A percentile compares a stretch with the other conserved stretches of the same genome.
Conservation (phyloP, 2,329 filamentous ascomycete genomes). For the Xylariaceae sp. region DNA sequence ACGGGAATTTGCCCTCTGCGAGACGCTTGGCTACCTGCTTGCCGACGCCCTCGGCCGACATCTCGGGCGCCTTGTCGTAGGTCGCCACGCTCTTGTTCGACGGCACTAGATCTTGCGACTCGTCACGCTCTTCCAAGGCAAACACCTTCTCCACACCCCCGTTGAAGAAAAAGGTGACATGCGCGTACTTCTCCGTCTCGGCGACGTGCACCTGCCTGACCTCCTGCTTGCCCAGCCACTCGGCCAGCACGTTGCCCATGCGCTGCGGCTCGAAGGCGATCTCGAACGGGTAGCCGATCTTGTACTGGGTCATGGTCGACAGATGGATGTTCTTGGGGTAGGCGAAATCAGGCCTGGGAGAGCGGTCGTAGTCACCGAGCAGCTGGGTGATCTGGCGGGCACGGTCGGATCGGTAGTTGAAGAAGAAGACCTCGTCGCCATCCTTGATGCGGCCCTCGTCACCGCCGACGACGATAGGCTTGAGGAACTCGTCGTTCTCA, state of each 20-base stretch:
- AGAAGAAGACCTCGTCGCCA: slow-evolving; percentile 95
- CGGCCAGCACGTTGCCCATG: slow-evolving; percentile 97
- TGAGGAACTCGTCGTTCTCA: slow-evolving; percentile 96
- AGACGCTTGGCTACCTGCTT: slow-evolving; percentile 88
- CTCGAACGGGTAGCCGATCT: slow-evolving; percentile 87
- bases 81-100: slow-evolving; percentile 88
- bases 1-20: slow-evolving; percentile 80
- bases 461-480: slow-evolving; percentile 92
- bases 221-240: slow-evolving; percentile 87
- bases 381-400: slow-evolving; percentile 95
- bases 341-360: slow-evolving; percentile 82
- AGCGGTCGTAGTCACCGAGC: slow-evolving; percentile 86
- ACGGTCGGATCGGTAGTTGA: slow-evolving; percentile 99
- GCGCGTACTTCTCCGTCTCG: slow-evolving; percentile 98
- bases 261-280: slow-evolving; percentile 90
- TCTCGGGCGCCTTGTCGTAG: slow-evolving; percentile 91
- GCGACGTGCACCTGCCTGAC: slow-evolving; percentile 94
- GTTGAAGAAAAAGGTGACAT: slow-evolving; percentile 99
- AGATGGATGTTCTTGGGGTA: slow-evolving; percentile 82
- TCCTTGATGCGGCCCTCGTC: slow-evolving; percentile 83
- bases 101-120: slow-evolving; percentile 71
- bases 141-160: slow-evolving; percentile 97
- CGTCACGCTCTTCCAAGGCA: slow-evolving; percentile 83
- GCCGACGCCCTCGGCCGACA: slow-evolving; percentile 89
- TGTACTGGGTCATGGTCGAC: slow-evolving; percentile 98